phyloP scores from a whole-genome alignment of 345 rosid species.

The Gossypium turneri region DNA sequence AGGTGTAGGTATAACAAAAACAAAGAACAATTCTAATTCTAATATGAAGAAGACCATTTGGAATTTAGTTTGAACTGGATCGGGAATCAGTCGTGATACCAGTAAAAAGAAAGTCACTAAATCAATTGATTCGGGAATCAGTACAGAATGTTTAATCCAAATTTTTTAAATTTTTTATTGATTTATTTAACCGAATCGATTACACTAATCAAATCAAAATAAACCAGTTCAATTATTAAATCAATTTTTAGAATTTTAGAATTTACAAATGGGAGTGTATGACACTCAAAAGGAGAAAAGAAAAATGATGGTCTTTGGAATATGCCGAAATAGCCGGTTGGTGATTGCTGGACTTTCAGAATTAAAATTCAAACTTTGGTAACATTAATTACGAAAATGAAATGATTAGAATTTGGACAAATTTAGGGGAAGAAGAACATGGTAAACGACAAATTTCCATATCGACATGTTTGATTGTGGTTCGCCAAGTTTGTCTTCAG shows the following conservation, averaged over 20 bases:
- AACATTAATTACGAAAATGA: neutral
- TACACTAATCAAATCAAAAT: too few species aligned
- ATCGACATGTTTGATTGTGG: neutral
- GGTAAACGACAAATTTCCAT: too few species aligned
- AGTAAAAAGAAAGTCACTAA: too few species aligned
- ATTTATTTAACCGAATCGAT: too few species aligned
- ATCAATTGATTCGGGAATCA: rapidly evolving
- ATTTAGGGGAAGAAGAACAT: too few species aligned
- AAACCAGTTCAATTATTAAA: too few species aligned
- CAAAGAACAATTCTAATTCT: too few species aligned
- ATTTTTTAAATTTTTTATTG: too few species aligned
- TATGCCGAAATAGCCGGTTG: neutral
- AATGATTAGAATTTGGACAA: neutral
- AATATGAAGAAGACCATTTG: too few species aligned
- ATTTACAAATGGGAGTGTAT: neutral
- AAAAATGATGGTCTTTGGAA: neutral
- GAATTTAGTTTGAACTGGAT: too few species aligned
- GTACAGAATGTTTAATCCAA: rapidly evolving
- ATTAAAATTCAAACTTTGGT: neutral
- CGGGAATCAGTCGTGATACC: rapidly evolving
- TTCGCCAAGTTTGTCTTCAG: neutral
- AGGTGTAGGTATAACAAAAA: too few species aligned
- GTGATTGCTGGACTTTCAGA: neutral
- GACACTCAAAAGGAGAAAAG: neutral
- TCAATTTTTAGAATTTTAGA: neutral